Evolutionary conservation across 2,329 filamentous ascomycete genomes (phyloP), one percentile per base, ranked within the genome.

Genomic region (Lojkania enalia): DNA sequence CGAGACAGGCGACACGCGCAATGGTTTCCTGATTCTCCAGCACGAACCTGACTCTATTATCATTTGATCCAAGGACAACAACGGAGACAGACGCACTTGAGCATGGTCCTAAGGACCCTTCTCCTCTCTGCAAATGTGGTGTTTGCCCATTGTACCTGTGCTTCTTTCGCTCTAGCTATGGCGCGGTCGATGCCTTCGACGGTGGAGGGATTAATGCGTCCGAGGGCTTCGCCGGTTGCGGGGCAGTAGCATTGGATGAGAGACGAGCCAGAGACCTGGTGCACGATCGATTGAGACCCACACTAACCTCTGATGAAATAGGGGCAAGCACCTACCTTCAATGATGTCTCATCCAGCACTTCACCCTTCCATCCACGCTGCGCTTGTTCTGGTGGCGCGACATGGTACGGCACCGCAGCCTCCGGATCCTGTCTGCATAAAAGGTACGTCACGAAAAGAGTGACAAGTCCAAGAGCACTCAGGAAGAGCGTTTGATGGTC

Each of bases 11-110:
- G 20, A 90, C 83, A 13, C 83, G 81, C 60, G 90, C 91, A 58
- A 99, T 95, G 19, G 86, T 79, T 54, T 92, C 87, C 67, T 96
- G 90, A 66, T 97, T 87, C 54, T 95, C 87, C 46, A 99, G 80
- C 7, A 99, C 79, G 58, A 91, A 85, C 63, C 77, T 80, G 40
- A 3, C 45, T 35, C 25, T 21, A 20, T 27, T 41, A 35, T 39
- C 18, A 20, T 12, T n/a, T 15, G 21, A 7, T 32, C 33, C 12
- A 7, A 44, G 4, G 16, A 7, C 12, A 12, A 35, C n/a, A 11
- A 37, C 7, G n/a, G 11, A 3, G 20, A 29, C 62, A 14, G 4
- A 9, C 67, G 39, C 67, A 79, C 70, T 85, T 86, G 57, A 95
- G 76, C 63, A 99, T 77, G 5, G 89, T 89, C 48, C 84, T 83